Base-by-base conservation (phyloP, 257 asterid species). In the Capsicum pubescens region DNA sequence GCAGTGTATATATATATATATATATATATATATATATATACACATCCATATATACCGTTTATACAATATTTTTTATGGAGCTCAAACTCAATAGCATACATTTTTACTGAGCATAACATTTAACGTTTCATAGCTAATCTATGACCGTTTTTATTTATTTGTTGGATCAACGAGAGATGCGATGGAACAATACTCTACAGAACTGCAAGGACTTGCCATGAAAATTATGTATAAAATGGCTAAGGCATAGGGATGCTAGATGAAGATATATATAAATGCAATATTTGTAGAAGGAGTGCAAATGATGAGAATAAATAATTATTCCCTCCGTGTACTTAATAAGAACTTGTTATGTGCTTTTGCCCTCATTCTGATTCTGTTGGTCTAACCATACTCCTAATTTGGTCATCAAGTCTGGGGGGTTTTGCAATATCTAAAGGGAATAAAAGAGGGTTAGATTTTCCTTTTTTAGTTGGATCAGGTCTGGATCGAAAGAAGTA, bases 261-360 rank as follows among this genome's bases (percentile, higher is more conserved):
- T 12, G 44, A 15, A 8, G 52, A n/a, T n/a, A n/a, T n/a, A 66
- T 48, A 17, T 82, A 3, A 48, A 12, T 17, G 84, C 32, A 32
- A 7, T 82, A 17, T 92, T 90, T 9, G 88, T 79, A n/a, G 83
- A 86, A 50, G 76, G 88, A 82, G 9, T 21, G 83, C 94, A 90
- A 44, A 3, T 88, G 35, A 89, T 90, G 92, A 89, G 95, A 83
- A 90, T 89, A 87, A 90, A 90, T 56, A 90, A 90, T 83, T 91
- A 92, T 8, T 36, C 42, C 94, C 95, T 0, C 92, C 91, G 1
- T 92, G 93, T 61, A 91, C 94, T 0, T 87, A 87, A 52, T 91
- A 94, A n/a, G 91, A 92, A 82, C 87, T 85, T 0, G 91, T 87
- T 7, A 87, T 88, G 0, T 93, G 94, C 13, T 90, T 91, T 4